Conservation (phyloP, 1,139 yeast species). For the Geotrichum aggregatum region DNA sequence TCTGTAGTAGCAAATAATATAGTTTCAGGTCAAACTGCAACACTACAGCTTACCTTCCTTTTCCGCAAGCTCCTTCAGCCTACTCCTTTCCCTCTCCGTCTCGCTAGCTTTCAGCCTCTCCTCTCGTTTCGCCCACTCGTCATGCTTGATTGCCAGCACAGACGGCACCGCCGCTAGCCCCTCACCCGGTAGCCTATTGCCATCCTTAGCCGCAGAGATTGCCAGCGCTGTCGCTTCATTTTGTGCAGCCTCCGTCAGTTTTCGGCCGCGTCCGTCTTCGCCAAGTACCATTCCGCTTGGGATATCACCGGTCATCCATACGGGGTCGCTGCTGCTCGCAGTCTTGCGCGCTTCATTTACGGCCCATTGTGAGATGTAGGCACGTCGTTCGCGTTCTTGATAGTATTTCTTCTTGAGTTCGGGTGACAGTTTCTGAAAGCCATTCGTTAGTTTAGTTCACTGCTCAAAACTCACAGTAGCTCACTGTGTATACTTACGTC, state of each 20-base stretch:
- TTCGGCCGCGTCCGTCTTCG: slow-evolving; percentile 20
- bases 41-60: slow-evolving; percentile 27
- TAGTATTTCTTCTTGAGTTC: slow-evolving; percentile 77
- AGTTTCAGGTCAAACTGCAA: no score
- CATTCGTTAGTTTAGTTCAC: background rate
- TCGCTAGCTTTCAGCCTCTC: slow-evolving; percentile 59
- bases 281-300: slow-evolving; percentile 20
- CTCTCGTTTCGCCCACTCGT: slow-evolving; percentile 14
- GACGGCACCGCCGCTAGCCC: slow-evolving; percentile 13
- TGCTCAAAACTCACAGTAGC: background rate
- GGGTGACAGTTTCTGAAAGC: slow-evolving; percentile 58
- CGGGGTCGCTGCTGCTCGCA: slow-evolving; percentile 16
- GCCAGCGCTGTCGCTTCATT: background rate
- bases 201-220: background rate
- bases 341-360: slow-evolving; percentile 17
- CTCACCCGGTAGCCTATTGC: background rate
- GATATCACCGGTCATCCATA: slow-evolving; percentile 24
- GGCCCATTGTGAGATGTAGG: slow-evolving; percentile 18
- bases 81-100: slow-evolving; percentile 38
- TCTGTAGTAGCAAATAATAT: no score
- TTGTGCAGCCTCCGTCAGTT: background rate
- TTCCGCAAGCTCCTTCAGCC: slow-evolving; percentile 33
- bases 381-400: slow-evolving; percentile 48
- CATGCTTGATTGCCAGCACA: slow-evolving; percentile 7
- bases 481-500: slow-evolving; percentile 34